Evolutionary conservation across 2,329 filamentous ascomycete genomes (phyloP).

Genomic region (Sclerotinia minor): DNA sequence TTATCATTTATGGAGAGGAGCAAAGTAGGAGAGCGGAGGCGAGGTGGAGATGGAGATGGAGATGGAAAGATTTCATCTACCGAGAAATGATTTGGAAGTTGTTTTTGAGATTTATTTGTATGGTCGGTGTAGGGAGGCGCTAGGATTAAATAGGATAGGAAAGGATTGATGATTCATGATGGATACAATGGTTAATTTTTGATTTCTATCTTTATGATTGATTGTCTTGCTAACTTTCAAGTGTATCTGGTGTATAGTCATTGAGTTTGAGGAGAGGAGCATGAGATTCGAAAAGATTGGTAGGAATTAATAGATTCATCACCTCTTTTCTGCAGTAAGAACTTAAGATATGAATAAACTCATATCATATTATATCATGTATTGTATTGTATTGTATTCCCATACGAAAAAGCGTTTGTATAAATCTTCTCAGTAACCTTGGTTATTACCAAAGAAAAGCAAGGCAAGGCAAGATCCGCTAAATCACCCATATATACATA

Average conservation of each 20-base stretch:
- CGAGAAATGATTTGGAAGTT: constrained; percentile 1
- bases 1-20: too few relatives aligned
- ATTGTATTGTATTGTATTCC: too few relatives aligned
- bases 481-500: neutral
- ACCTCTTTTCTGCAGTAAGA: constrained; percentile 4
- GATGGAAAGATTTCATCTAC: too few relatives aligned
- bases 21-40: too few relatives aligned
- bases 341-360: neutral
- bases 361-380: too few relatives aligned
- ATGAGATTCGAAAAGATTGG: neutral
- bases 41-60: too few relatives aligned
- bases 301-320: neutral
- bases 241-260: neutral
- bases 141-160: neutral
- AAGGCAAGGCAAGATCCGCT: neutral
- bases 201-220: neutral
- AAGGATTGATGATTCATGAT: neutral
- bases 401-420: fast-evolving
- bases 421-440: neutral
- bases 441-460: too few relatives aligned
- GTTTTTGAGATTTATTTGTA: neutral
- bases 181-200: neutral
- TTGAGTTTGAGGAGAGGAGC: neutral
- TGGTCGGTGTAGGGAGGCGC: neutral
- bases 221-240: neutral